Evolutionary conservation across 371 early-diverging fungal genomes (phyloP).

Genomic region (Rhizopus delemar): DNA sequence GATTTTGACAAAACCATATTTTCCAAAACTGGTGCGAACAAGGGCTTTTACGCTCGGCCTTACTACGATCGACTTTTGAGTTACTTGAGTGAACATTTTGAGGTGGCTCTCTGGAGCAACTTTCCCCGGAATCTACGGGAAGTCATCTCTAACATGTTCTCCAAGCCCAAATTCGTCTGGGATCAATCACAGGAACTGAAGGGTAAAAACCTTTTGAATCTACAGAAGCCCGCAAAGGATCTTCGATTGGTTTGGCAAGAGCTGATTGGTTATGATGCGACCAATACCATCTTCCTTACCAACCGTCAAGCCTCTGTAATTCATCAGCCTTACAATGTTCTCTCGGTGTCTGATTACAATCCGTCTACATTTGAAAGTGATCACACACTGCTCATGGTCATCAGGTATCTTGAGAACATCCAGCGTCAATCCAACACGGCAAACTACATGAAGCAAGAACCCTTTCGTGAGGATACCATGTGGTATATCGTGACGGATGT

Average conservation of each 20-base stretch:
- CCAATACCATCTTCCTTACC: slow-evolving; percentile 66
- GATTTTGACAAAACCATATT: not conserved
- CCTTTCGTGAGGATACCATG: slow-evolving; percentile 23
- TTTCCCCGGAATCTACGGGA: not conserved
- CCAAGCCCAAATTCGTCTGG: not conserved
- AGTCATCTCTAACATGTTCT: not conserved
- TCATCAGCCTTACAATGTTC: slow-evolving; percentile 59
- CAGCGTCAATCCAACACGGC: slow-evolving; percentile 45
- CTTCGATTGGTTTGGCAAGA: not conserved
- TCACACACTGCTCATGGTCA: slow-evolving; percentile 45
- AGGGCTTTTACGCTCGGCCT: not conserved
- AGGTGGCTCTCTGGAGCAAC: not conserved
- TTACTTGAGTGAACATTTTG: not conserved
- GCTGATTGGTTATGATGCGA: slow-evolving; percentile 32
- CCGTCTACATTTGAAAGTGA: slow-evolving; percentile 27
- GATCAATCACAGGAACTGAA: not conserved
- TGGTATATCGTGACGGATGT: not conserved
- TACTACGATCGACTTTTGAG: not conserved
- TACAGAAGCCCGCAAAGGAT: not conserved
- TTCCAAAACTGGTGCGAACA: not conserved
- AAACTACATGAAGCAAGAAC: slow-evolving; percentile 45
- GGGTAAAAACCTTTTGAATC: not conserved
- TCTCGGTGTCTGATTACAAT: slow-evolving; percentile 28
- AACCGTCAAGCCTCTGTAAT: slow-evolving; percentile 59
- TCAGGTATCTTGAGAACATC: slow-evolving; percentile 43